Evolutionary conservation across 164 flowering plant species (phyloP), one percentile per base, ranked within the genome.

Genomic region (Stephania yunnanensis): DNA sequence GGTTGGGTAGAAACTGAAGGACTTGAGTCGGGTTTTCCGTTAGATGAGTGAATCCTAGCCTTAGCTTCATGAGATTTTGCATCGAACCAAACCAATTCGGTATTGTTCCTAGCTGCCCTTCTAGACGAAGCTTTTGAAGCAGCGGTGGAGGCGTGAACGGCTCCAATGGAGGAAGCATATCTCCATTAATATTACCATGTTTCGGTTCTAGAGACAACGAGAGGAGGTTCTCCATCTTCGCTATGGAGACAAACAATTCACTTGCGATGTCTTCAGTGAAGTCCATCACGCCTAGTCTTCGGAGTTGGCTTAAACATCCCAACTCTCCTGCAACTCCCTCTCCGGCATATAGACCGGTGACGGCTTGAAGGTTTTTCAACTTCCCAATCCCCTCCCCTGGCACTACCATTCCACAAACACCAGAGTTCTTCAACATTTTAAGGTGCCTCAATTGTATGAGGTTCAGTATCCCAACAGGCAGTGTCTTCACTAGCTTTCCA

Each of bases 71-170:
- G 48, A 82, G 84, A 7, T 30, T 66, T 25, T 71, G 71, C 78
- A 82, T 74, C 19, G 58, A 71, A 11, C 71, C 71, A 74, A 82
- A 25, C 81, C 84, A 82, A 48, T 11, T 74, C 13, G 81, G 84
- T 53, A 77, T 11, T 58, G 20, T 77, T 74, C 72, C 75, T 36
- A 82, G 80, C 6, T 8, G 4, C 22, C 84, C 81, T 64, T 74
- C 78, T 1, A 82, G 74, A 13, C 68, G 76, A 68, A 82, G 78
- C 65, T 82, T 82, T 44, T 46, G 71, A 44, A 82, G 74, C 65
- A 71, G 74, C 31, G 80, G 84, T 13, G 84, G 82, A 19, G 84
- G 82, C 1, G 75, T 66, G 46, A 82, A 79, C 63, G 71, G 69
- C 22, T 82, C 77, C 52, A 52, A 19, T 12, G 72, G 36, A 12